phyloP scores from a whole-genome alignment of 2,329 filamentous ascomycete genomes.

The Colletotrichum sp. region DNA sequence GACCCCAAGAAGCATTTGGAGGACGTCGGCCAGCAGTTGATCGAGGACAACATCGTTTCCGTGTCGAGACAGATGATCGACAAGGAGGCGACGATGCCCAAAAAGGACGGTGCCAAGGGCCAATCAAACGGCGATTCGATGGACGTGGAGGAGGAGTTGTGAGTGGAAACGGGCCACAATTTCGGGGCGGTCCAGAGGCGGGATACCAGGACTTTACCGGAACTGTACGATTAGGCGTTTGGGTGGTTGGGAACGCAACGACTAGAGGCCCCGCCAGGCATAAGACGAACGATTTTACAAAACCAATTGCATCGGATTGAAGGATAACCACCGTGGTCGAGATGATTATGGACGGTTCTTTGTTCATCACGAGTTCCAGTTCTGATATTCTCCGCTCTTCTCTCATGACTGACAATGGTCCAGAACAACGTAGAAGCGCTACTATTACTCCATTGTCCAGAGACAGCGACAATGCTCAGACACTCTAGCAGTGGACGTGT shows the following conservation, averaged over 20 bases:
- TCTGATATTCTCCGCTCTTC: not conserved
- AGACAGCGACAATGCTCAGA: not conserved
- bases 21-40: slow-evolving; percentile 93
- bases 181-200: slow-evolving; percentile 17
- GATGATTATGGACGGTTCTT: not conserved
- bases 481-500: rapidly evolving
- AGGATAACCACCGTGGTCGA: not conserved
- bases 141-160: slow-evolving; percentile 70
- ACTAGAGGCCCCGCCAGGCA: slow-evolving; percentile 21
- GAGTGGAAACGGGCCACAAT: not conserved
- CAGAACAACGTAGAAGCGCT: not conserved
- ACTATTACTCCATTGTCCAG: not conserved
- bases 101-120: slow-evolving; percentile 63
- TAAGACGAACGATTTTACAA: slow-evolving; percentile 13
- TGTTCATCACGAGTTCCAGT: not conserved
- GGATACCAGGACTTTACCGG: slow-evolving; percentile 22
- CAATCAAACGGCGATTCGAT: slow-evolving; percentile 64
- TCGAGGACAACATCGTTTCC: slow-evolving; percentile 98
- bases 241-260: slow-evolving; percentile 20
- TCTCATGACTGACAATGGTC: not conserved
- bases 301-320: not conserved
- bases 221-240: slow-evolving; percentile 31
- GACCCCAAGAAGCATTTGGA: slow-evolving; percentile 99
- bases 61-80: slow-evolving; percentile 99
- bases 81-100: slow-evolving; percentile 94